Evolutionary conservation across 2,329 filamentous ascomycete genomes (phyloP).

Genomic region (Ceratocystis papillata): DNA sequence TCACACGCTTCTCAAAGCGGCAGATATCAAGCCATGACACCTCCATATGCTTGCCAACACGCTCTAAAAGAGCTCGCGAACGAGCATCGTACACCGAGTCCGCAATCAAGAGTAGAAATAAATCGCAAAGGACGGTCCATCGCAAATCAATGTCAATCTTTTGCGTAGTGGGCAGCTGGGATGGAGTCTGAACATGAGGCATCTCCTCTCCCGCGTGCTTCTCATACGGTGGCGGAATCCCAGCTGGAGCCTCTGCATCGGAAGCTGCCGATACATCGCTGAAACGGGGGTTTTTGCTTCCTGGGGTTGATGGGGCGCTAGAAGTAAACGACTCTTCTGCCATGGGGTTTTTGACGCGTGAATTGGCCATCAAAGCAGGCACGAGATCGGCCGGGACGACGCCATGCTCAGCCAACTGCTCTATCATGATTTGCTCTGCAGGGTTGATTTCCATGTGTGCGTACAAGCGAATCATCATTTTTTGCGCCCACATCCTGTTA

Average conservation of each 20-base stretch:
- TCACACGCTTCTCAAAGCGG: slow-evolving; percentile 92
- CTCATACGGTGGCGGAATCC: slow-evolving; percentile 49
- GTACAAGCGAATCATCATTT: slow-evolving; percentile 94
- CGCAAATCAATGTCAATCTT: slow-evolving; percentile 92
- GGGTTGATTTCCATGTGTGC: slow-evolving; percentile 91
- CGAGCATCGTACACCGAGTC: slow-evolving; percentile 87
- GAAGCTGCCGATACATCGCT: slow-evolving; percentile 26
- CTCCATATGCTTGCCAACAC: slow-evolving; percentile 67
- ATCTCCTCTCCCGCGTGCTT: slow-evolving; percentile 58
- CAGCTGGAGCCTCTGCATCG: slow-evolving; percentile 38
- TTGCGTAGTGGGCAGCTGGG: slow-evolving; percentile 66
- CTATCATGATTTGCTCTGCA: slow-evolving; percentile 95
- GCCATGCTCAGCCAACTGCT: slow-evolving; percentile 87
- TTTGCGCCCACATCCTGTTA: slow-evolving; percentile 92
- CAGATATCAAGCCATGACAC: slow-evolving; percentile 89
- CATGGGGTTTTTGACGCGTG: slow-evolving; percentile 86
- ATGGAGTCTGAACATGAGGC: slow-evolving; percentile 69
- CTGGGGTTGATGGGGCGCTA: slow-evolving; percentile 20
- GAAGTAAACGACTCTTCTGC: slow-evolving; percentile 37
- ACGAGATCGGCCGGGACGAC: slow-evolving; percentile 77
- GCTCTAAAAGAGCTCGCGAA: slow-evolving; percentile 72
- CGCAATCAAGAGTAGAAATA: slow-evolving; percentile 93
- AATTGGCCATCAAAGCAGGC: slow-evolving; percentile 78
- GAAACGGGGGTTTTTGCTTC: slow-evolving; percentile 19
- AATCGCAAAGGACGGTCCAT: slow-evolving; percentile 92